These are phyloP conservation scores for Dichotomopilus funicola DNA, from an alignment of 2,329 filamentous ascomycete genomes.

Conservation along the genomic window DNA sequence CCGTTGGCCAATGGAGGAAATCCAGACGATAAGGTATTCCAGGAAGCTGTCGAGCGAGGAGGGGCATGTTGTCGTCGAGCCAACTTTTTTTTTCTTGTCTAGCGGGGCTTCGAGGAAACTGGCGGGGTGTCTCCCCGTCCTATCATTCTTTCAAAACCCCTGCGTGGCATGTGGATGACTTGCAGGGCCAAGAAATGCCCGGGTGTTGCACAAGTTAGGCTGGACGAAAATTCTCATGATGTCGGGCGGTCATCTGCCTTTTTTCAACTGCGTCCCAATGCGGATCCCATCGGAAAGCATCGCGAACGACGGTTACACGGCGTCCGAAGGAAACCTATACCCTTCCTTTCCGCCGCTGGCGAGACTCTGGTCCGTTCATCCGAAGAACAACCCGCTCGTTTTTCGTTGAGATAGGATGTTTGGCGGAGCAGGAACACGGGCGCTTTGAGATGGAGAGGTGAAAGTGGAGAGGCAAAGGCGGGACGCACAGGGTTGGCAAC, in stretches of 20 bases:
- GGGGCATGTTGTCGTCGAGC: too few relatives aligned
- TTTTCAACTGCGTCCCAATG: background rate
- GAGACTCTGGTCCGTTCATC: too few relatives aligned
- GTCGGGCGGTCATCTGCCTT: slow-evolving; percentile 6
- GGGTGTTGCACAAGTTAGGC: slow-evolving; percentile 15
- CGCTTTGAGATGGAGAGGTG: background rate
- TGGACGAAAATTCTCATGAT: slow-evolving; percentile 7
- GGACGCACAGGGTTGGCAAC: background rate
- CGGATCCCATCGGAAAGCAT: background rate
- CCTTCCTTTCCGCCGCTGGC: background rate
- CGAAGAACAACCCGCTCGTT: too few relatives aligned
- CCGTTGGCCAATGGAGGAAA: too few relatives aligned
- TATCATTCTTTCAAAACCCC: slow-evolving; percentile 6
- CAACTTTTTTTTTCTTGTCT: background rate
- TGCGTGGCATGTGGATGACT: slow-evolving; percentile 14
- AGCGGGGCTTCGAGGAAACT: background rate
- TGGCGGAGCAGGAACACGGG: too few relatives aligned
- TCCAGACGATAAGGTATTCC: too few relatives aligned
- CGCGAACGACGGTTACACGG: background rate
- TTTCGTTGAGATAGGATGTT: too few relatives aligned
- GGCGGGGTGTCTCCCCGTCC: slow-evolving; percentile 1
- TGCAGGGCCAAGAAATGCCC: slow-evolving; percentile 15
- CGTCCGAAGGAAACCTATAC: background rate
- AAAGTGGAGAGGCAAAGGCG: background rate
- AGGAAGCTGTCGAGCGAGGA: too few relatives aligned